Percentiles rank a stretch among this genome's conserved stretches.
Evolutionary conservation across 2,329 filamentous ascomycete genomes (phyloP).

Genomic region (Aspergillus oerlinghausenensis): DNA sequence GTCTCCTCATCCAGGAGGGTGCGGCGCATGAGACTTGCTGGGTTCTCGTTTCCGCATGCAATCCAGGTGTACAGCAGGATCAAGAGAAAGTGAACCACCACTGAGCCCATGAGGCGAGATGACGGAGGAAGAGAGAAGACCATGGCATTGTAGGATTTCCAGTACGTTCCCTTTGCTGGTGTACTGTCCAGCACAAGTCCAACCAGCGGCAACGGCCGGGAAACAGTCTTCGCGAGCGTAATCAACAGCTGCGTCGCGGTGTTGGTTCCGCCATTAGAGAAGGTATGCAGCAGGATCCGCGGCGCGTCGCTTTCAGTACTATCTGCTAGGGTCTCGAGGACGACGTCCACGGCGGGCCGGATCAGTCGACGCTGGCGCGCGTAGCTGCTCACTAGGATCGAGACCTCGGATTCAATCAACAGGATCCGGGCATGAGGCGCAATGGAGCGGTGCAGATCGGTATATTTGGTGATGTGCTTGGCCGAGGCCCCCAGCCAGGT

Average conservation of each 20-base stretch:
- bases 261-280: slow-evolving; percentile 31
- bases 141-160: slow-evolving; percentile 10
- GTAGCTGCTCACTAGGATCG: background rate
- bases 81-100: background rate
- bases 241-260: slow-evolving; percentile 18
- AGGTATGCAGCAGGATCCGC: slow-evolving; percentile 20
- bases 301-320: slow-evolving; percentile 11
- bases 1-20: too few species aligned
- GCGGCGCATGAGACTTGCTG: background rate
- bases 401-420: slow-evolving; percentile 19
- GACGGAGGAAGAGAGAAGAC: slow-evolving; percentile 5
- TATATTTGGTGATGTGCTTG: slow-evolving; percentile 30
- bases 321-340: slow-evolving; percentile 5
- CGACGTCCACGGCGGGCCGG: slow-evolving; percentile 8
- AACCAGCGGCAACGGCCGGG: slow-evolving; percentile 12
- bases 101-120: background rate
- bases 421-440: slow-evolving; percentile 24
- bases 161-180: slow-evolving; percentile 19
- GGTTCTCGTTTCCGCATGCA: slow-evolving; percentile 4
- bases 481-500: slow-evolving; percentile 26
- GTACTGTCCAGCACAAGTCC: slow-evolving; percentile 20
- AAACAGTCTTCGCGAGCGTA: slow-evolving; percentile 7
- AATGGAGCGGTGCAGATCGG: slow-evolving; percentile 19
- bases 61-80: background rate
- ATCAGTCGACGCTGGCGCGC: too few species aligned